These are phyloP conservation scores for Chytriomyces sp. DNA, from an alignment of 192 early-diverging fungal species.

Conservation along the genomic window DNA sequence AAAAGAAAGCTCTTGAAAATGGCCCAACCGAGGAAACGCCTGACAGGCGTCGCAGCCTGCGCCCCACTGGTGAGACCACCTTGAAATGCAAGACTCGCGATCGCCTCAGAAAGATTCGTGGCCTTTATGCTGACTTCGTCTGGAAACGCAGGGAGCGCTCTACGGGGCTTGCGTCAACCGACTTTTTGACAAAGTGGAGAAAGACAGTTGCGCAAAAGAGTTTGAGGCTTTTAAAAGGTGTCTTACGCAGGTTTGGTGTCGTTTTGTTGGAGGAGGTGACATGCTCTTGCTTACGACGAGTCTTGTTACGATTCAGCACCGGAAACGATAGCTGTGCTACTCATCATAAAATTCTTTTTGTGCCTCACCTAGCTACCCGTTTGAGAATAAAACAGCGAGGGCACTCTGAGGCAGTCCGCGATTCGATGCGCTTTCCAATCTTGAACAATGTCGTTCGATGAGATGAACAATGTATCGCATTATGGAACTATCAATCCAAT, in stretches of 20 bases:
- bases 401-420: no score
- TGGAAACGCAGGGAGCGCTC: conserved; percentile 7
- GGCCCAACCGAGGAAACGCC: neutral
- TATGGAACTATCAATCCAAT: no score
- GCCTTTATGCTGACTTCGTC: neutral
- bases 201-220: conserved; percentile 1
- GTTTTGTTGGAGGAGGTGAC: neutral
- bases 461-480: no score
- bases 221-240: conserved; percentile 25
- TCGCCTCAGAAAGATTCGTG: neutral
- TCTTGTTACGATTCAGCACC: neutral
- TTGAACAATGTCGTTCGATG: no score
- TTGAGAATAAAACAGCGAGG: no score
- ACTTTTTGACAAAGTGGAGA: conserved; percentile 18
- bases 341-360: no score
- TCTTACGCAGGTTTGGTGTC: neutral
- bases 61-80: conserved; percentile 19
- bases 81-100: neutral
- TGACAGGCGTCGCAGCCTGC: conserved; percentile 12
- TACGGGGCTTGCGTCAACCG: conserved; percentile 22
- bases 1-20: neutral
- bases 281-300: neutral
- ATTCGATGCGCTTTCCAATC: no score
- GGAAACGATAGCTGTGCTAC: neutral
- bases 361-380: no score